Evolutionary conservation across 768 basidiomycete species (phyloP).

Genomic region (Candolleomyces efflorescens): DNA sequence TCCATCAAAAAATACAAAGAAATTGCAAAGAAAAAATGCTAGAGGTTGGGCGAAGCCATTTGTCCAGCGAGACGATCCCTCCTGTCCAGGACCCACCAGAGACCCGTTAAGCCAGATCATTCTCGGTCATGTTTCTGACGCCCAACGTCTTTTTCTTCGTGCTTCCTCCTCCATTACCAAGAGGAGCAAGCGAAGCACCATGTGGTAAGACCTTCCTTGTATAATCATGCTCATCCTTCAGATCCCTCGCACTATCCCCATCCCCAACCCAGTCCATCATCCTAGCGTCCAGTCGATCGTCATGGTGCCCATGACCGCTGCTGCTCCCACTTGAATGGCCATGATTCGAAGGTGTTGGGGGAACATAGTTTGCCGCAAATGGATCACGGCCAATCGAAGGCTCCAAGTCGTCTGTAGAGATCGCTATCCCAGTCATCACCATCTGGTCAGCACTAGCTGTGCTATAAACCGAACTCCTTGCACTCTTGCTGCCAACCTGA

Average conservation of each 20-base stretch:
- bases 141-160: not conserved
- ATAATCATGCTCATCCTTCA: conserved; percentile 54
- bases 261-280: conserved; percentile 29
- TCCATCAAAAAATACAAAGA: too few relatives aligned
- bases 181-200: not conserved
- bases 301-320: conserved; percentile 9
- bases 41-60: too few relatives aligned
- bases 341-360: not conserved
- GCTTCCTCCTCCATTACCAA: not conserved
- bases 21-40: too few relatives aligned
- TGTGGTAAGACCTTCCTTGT: conserved; percentile 24
- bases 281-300: conserved; percentile 12
- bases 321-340: conserved; percentile 20
- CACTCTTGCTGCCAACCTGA: not conserved
- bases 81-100: not conserved
- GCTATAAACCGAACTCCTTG: conserved; percentile 9
- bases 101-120: not conserved
- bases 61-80: not conserved
- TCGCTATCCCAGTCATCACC: not conserved
- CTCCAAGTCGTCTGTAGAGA: conserved; percentile 1
- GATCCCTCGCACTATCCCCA: conserved; percentile 23
- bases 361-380: not conserved
- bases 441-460: not conserved
- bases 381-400: not conserved
- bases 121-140: not conserved